Base-by-base conservation (phyloP, 306 rosid species). In the Herpetospermum pedunculosum region DNA sequence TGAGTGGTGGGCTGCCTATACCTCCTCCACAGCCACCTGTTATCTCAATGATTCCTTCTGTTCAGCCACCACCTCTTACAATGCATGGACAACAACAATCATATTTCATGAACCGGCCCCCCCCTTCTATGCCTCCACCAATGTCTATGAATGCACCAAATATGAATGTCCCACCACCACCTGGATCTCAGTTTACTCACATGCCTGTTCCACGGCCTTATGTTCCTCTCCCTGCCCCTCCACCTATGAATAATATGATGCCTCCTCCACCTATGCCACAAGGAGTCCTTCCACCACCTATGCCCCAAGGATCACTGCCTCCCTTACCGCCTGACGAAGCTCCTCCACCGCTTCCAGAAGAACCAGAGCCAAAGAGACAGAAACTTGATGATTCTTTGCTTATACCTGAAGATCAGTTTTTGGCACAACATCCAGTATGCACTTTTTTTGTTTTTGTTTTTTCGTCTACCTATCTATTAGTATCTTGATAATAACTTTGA, bases 291-390 rank as follows among this genome's bases (percentile, higher is more conserved):
- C 96, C 87, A 21, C 93, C 97, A 8, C 99, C 89, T 38, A 52
- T 89, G 86, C 96, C 97, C 58, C 91, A 88, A 19, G 99, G 97
- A 55, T 32, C 88, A 82, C 90, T 92, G 25, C 97, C 98, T 0
- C 97, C 98, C 0, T 96, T 96, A 0, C 96, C 92, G 21, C 99
- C 96, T 4, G 99, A 94, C 28, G 99, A 91, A 85, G 99, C 97
- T 83, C 96, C 91, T 77, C 99, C 97, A 3, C 96, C 97, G 0
- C 97, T 89, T 34, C 99, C 96, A 9, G 97, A 91, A 8, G 99
- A 94, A 79, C 99, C 96, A 6, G 96, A 94, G 75, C 97, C 96
- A 26, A 94, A 94, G 91, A 84, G 87, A 83, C 96, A 85, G 82
- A 94, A 85, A 79, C 96, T 80, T 70, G 96, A 94, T 48, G 97